A percentile compares a stretch with the other conserved stretches of the same genome.
These are phyloP conservation scores for Phytophthora pistaciae DNA, from an alignment of 352 stramenopile species.

Conservation along the genomic window DNA sequence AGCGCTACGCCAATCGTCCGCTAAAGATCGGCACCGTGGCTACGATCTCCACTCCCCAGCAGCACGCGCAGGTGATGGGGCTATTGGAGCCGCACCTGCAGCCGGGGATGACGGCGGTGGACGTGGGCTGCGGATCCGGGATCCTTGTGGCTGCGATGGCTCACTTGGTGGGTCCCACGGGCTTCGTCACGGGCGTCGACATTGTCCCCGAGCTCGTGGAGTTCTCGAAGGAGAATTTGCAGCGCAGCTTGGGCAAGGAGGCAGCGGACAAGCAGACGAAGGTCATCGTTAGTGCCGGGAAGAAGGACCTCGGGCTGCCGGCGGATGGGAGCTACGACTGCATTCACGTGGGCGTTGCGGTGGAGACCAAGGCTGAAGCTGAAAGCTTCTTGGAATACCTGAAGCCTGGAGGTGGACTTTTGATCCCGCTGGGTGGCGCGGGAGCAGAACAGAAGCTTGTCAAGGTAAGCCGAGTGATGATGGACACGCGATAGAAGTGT, in stretches of 20 bases:
- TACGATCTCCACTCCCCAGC: slow-evolving; percentile 89
- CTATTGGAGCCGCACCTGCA: slow-evolving; percentile 75
- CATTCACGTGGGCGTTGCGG: slow-evolving; percentile 84
- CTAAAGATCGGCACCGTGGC: slow-evolving; percentile 82
- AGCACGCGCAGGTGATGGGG: slow-evolving; percentile 82
- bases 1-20: slow-evolving; percentile 77
- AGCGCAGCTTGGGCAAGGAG: slow-evolving; percentile 51
- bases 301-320: slow-evolving; percentile 48
- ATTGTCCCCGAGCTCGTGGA: slow-evolving; percentile 82
- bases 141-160: slow-evolving; percentile 84
- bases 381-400: slow-evolving; percentile 76
- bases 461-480: slow-evolving; percentile 54
- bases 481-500: not conserved
- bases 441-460: slow-evolving; percentile 82
- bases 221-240: slow-evolving; percentile 74
- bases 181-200: slow-evolving; percentile 74
- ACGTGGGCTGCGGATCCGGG: slow-evolving; percentile 86
- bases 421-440: slow-evolving; percentile 72
- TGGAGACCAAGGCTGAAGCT: slow-evolving; percentile 78
- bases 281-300: slow-evolving; percentile 57
- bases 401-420: slow-evolving; percentile 71
- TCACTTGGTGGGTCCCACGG: slow-evolving; percentile 63
- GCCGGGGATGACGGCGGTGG: slow-evolving; percentile 66
- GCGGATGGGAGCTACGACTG: slow-evolving; percentile 60
- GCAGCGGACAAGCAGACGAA: slow-evolving; percentile 45